phyloP scores from a whole-genome alignment of 2,329 filamentous ascomycete species.

The Stachybotrys chlorohalonatus region DNA sequence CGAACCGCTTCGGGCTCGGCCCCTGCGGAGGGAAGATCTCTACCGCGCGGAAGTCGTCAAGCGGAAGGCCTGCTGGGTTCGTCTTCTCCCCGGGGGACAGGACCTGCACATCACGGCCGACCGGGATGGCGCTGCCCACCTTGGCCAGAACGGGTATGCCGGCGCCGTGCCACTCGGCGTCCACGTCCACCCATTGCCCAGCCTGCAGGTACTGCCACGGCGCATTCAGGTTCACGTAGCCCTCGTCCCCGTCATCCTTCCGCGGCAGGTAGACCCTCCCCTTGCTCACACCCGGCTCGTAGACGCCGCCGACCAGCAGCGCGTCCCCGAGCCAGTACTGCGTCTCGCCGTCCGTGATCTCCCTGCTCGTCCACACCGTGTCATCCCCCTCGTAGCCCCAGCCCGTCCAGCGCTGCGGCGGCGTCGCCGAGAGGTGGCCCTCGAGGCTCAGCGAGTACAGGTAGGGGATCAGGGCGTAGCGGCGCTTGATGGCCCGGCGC shows the following conservation, averaged over 20 bases:
- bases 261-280: conserved; percentile 54
- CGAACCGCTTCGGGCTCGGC: conserved; percentile 13
- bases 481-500: conserved; percentile 56
- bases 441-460: conserved; percentile 57
- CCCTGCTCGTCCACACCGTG: conserved; percentile 50
- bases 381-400: conserved; percentile 63
- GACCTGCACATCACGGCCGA: conserved; percentile 27
- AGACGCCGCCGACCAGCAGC: conserved; percentile 59
- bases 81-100: conserved; percentile 23
- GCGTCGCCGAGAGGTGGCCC: conserved; percentile 50
- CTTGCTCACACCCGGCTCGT: conserved; percentile 44
- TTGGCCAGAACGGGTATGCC: conserved; percentile 29
- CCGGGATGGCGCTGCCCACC: conserved; percentile 27
- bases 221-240: conserved; percentile 54
- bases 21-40: conserved; percentile 31
- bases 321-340: conserved; percentile 67
- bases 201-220: conserved; percentile 48
- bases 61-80: conserved; percentile 27
- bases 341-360: conserved; percentile 53
- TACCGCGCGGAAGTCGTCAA: conserved; percentile 31
- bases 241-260: conserved; percentile 42
- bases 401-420: conserved; percentile 63
- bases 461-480: conserved; percentile 65
- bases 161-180: conserved; percentile 31
- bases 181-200: conserved; percentile 29